These are phyloP conservation scores for Malus sylvestris DNA, from an alignment of 306 rosid species.

Conservation along the genomic window DNA sequence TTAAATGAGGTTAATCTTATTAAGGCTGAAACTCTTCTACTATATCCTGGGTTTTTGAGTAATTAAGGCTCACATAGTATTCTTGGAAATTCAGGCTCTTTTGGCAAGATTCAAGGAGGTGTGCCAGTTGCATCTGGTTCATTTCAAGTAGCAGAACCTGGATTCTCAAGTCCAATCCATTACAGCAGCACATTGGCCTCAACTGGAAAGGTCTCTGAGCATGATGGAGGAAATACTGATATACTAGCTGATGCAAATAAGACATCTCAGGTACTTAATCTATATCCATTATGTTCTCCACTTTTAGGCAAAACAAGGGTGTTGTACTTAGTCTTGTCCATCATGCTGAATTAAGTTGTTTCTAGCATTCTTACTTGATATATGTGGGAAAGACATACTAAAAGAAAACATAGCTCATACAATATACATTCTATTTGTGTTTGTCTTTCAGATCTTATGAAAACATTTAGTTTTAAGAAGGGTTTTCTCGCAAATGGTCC, in stretches of 20 bases:
- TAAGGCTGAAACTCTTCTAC: background rate
- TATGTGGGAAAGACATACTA: background rate
- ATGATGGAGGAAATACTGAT: slow-evolving; percentile 55
- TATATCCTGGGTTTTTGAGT: slow-evolving; percentile 5
- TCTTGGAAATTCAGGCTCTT: slow-evolving; percentile 45
- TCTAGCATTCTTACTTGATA: background rate
- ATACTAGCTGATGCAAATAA: slow-evolving; percentile 48
- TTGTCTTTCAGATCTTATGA: background rate
- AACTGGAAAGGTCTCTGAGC: slow-evolving; percentile 43
- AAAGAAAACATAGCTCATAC: background rate
- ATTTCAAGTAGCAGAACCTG: slow-evolving; percentile 42
- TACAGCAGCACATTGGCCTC: slow-evolving; percentile 35
- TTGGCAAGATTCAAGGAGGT: slow-evolving; percentile 61
- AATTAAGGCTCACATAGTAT: slow-evolving; percentile 1
- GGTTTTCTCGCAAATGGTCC: too few relatives aligned
- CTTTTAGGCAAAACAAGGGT: background rate
- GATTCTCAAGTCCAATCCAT: slow-evolving; percentile 45
- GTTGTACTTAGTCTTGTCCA: background rate
- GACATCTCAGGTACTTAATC: slow-evolving; percentile 45
- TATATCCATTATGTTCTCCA: background rate
- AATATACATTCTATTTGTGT: background rate
- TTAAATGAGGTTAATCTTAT: background rate
- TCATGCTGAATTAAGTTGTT: background rate
- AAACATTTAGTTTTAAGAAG: background rate
- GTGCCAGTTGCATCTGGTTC: slow-evolving; percentile 39